Conservation (phyloP, 257 asterid species). For the Solanum phureja region DNA sequence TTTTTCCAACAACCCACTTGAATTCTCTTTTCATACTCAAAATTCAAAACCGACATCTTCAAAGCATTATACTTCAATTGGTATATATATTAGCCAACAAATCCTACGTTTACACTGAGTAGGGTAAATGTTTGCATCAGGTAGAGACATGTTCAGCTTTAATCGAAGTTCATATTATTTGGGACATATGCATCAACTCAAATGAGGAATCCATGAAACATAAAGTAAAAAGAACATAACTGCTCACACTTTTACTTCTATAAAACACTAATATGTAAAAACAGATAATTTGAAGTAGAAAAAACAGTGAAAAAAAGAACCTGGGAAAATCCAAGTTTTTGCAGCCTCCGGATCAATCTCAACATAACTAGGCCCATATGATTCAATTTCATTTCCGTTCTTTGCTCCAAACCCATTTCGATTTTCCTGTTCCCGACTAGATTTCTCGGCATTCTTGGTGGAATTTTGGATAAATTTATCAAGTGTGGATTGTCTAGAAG, state of each 20-base stretch:
- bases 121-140: background rate
- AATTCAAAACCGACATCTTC: background rate
- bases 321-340: conserved; percentile 91
- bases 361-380: conserved; percentile 20
- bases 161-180: background rate
- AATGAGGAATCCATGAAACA: background rate
- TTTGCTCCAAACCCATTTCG: conserved; percentile 7
- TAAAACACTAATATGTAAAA: background rate
- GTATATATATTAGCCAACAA: background rate
- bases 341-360: conserved; percentile 80
- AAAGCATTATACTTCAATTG: background rate
- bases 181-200: background rate
- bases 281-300: background rate
- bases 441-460: conserved; percentile 1
- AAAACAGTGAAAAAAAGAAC: conserved; percentile 17
- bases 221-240: background rate
- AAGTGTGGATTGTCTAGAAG: conserved; percentile 62
- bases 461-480: conserved; percentile 55
- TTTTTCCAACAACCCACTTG: background rate
- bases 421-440: background rate
- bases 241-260: background rate
- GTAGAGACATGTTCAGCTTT: background rate
- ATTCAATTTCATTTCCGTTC: conserved; percentile 1
- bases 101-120: background rate
- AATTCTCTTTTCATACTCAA: background rate